Percentiles rank a stretch among this genome's conserved stretches.
Evolutionary conservation across 352 stramenopile genomes (phyloP).

Genomic region (Phytopythium boreale): DNA sequence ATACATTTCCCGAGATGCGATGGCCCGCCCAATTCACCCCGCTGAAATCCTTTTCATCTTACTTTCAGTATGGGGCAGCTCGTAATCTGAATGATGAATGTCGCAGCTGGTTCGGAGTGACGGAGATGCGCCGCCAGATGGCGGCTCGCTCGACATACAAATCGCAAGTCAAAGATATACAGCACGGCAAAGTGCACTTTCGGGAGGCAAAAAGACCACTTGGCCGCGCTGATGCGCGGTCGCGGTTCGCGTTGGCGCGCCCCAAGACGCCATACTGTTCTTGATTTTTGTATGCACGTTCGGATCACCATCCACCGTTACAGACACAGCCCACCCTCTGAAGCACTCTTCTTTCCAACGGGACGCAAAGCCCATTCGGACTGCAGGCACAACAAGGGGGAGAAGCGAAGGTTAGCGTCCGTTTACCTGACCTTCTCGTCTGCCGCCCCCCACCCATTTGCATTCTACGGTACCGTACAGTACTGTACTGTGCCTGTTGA

Average conservation of each 20-base stretch:
- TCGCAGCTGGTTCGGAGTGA: neutral
- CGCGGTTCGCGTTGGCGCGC: neutral
- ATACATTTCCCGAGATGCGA: neutral
- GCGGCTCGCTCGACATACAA: neutral
- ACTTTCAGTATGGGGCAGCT: neutral
- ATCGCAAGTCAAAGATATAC: slow-evolving; percentile 1
- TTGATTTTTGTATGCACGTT: neutral
- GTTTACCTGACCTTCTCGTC: neutral
- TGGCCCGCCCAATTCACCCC: no score
- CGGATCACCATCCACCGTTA: neutral
- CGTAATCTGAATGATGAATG: neutral
- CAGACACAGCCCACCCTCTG: neutral
- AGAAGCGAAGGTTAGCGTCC: neutral
- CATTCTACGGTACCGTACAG: no score
- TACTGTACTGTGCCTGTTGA: no score
- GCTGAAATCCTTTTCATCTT: neutral
- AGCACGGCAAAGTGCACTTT: slow-evolving; percentile 4
- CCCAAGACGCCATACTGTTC: neutral
- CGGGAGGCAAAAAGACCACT: neutral
- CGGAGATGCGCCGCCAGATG: slow-evolving; percentile 2
- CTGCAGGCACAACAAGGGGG: no score
- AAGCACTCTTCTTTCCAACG: neutral
- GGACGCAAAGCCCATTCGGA: no score
- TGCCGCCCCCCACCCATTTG: no score
- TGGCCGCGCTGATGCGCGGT: neutral